These are phyloP conservation scores for Fusarium penzigii DNA, from an alignment of 2,329 filamentous ascomycete species.

Conservation along the genomic window DNA sequence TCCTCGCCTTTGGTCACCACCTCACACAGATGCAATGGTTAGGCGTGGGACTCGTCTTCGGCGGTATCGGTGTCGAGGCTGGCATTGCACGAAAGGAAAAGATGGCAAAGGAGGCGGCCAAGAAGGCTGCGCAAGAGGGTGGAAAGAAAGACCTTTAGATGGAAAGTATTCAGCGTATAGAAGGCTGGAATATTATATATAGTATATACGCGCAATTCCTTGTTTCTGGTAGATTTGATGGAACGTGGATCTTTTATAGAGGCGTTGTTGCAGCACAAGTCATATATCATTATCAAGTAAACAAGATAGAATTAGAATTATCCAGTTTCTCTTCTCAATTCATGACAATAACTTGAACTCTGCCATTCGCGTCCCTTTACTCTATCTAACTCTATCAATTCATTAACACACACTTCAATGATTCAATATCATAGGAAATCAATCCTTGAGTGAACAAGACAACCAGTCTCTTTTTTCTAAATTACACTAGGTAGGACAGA, in stretches of 20 bases:
- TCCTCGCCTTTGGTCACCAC: conserved; percentile 89
- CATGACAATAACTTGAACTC: no score
- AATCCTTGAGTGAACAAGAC: conserved; percentile 16
- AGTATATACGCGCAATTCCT: no score
- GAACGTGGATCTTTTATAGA: no score
- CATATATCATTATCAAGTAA: no score
- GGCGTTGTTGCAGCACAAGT: no score
- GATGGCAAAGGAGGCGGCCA: conserved; percentile 71
- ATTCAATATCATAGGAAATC: conserved; percentile 8
- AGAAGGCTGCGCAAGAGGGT: conserved; percentile 37
- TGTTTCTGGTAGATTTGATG: no score
- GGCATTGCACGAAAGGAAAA: conserved; percentile 81
- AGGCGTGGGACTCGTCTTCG: conserved; percentile 90
- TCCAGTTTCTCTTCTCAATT: no score
- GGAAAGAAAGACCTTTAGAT: conserved; percentile 35
- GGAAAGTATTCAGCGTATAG: not conserved
- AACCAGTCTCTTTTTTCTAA: conserved; percentile 22
- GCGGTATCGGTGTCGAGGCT: conserved; percentile 90
- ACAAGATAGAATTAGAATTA: no score
- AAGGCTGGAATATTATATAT: not conserved
- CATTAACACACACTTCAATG: conserved; percentile 26
- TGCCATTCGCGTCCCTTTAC: conserved; percentile 2
- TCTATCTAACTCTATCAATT: conserved; percentile 24
- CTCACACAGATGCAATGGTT: conserved; percentile 90
- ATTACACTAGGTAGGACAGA: conserved; percentile 28